Percentiles rank a stretch among this genome's conserved stretches.
phyloP scores from a whole-genome alignment of 148 eudicot genomes.

The Heliamphora exappendiculata region DNA sequence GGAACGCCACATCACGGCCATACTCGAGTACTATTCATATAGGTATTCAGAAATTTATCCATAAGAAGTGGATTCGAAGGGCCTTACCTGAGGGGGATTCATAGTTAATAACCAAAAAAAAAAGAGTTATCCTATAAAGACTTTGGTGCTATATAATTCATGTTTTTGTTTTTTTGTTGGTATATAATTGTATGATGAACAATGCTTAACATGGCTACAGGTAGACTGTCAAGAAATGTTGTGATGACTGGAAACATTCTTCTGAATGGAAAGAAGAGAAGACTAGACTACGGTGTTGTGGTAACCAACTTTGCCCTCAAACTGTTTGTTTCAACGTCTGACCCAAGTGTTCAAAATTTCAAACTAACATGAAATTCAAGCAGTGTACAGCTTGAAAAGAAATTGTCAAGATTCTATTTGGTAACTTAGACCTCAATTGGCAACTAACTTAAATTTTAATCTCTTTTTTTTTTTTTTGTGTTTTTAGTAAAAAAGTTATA shows the following conservation, averaged over 20 bases:
- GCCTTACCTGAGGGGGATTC: no score
- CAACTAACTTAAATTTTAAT: no score
- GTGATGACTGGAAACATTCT: slow-evolving; percentile 78
- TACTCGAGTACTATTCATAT: no score
- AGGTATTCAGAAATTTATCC: no score
- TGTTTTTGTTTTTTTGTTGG: not conserved
- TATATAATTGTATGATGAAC: not conserved
- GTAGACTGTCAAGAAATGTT: slow-evolving; percentile 65
- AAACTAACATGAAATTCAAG: not conserved
- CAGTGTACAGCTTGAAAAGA: no score
- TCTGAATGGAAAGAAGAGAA: slow-evolving; percentile 69
- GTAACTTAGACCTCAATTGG: no score
- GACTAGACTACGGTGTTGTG: slow-evolving; percentile 53
- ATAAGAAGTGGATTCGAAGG: no score
- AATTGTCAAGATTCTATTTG: no score
- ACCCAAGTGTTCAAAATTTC: not conserved
- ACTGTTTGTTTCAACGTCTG: not conserved
- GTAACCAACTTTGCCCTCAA: slow-evolving; percentile 41
- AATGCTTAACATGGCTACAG: slow-evolving; percentile 28
- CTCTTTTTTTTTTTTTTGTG: no score
- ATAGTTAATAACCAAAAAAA: no score
- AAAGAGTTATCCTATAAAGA: not conserved
- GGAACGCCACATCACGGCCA: no score
- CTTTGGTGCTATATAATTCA: not conserved
- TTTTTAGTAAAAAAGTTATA: no score